phyloP scores from a whole-genome alignment of 768 basidiomycete genomes.

The Myochromella boudieri region DNA sequence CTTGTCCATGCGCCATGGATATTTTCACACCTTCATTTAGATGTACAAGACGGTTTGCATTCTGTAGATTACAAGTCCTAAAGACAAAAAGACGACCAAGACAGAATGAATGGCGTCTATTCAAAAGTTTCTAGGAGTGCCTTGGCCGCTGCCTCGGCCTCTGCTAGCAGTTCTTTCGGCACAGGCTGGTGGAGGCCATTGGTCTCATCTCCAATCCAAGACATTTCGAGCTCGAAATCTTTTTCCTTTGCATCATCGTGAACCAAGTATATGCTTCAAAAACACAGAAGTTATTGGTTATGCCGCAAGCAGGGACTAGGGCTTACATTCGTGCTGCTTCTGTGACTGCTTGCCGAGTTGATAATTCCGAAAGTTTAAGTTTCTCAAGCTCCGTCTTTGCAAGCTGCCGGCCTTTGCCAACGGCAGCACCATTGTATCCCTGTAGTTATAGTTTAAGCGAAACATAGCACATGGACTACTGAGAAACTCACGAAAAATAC shows the following conservation, averaged over 20 bases:
- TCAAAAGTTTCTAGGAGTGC: conserved; percentile 70
- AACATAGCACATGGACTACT: neutral
- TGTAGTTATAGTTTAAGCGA: conserved; percentile 24
- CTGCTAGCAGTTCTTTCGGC: conserved; percentile 78
- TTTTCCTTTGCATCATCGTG: conserved; percentile 99
- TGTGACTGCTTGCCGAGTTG: conserved; percentile 80
- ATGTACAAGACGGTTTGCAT: conserved; percentile 2
- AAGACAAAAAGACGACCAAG: conserved; percentile 12
- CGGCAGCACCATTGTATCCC: conserved; percentile 97
- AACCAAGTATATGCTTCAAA: conserved; percentile 90
- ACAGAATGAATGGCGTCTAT: conserved; percentile 26
- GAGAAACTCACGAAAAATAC: conserved; percentile 71
- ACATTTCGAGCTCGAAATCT: conserved; percentile 96
- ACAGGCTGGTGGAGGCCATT: conserved; percentile 78
- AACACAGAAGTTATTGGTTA: neutral
- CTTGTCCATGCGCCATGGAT: too few species aligned
- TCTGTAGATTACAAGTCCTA: conserved; percentile 12
- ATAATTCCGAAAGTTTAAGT: conserved; percentile 79
- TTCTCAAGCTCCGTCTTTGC: conserved; percentile 99
- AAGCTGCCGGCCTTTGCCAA: conserved; percentile 96
- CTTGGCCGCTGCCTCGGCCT: conserved; percentile 88
- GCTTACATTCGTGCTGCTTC: conserved; percentile 96
- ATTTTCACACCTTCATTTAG: neutral
- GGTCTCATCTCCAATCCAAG: conserved; percentile 91
- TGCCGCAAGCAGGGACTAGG: neutral